These are phyloP conservation scores for Xanthoparmelia taractica DNA, from an alignment of 495 filamentous ascomycete genomes.

Conservation along the genomic window DNA sequence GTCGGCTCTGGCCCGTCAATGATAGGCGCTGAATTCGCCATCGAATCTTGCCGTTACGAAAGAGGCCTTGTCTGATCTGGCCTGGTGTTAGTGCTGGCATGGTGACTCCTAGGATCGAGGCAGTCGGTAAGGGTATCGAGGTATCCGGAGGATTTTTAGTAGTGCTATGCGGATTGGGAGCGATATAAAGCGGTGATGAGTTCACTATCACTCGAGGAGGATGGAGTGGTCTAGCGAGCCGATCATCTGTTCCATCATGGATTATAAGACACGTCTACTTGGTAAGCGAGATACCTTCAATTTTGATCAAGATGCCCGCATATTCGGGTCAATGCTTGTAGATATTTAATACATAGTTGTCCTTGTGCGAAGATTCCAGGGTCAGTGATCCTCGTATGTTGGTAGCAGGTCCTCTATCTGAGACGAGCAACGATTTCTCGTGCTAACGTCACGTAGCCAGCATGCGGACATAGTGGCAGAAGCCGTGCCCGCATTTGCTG, in stretches of 20 bases:
- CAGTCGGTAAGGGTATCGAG: constrained; percentile 33
- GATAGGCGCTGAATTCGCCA: constrained; percentile 21
- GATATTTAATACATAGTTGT: not conserved
- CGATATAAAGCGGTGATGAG: not conserved
- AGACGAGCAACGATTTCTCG: not conserved
- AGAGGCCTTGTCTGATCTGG: constrained; percentile 8
- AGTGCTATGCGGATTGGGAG: not conserved
- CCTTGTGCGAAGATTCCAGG: not conserved
- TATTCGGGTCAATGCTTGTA: not conserved
- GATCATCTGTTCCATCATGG: not conserved
- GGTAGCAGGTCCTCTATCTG: not conserved
- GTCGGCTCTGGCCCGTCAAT: constrained; percentile 10
- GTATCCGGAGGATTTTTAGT: constrained; percentile 26
- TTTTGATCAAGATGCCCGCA: not conserved
- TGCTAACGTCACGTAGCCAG: too few relatives aligned
- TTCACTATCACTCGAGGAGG: not conserved
- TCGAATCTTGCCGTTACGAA: not conserved
- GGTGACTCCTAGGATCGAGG: constrained; percentile 26
- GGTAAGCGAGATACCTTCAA: not conserved
- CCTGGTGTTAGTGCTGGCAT: constrained; percentile 38
- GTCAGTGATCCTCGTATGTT: not conserved
- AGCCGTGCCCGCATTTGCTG: not conserved
- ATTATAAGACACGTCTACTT: not conserved
- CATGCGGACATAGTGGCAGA: not conserved
- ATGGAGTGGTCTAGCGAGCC: not conserved